Percentiles rank a stretch among this genome's conserved stretches.
Evolutionary conservation across 2,329 filamentous ascomycete genomes (phyloP).

Genomic region (Aspergillus arachidicola): DNA sequence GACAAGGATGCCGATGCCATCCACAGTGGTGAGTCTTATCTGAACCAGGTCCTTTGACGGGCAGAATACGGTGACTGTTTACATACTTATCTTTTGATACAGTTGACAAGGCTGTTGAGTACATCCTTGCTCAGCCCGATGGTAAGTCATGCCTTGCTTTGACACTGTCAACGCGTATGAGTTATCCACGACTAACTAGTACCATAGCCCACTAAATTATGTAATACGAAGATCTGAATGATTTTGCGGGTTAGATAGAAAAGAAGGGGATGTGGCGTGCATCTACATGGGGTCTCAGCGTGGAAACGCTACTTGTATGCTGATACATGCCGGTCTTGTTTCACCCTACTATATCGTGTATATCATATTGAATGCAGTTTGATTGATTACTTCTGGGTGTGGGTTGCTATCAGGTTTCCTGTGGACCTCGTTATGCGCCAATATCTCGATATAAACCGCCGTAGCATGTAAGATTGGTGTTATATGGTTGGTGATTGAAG

Average conservation of each 20-base stretch:
- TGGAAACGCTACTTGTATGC: slow-evolving; percentile 38
- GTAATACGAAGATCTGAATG: slow-evolving; percentile 30
- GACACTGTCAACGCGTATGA: background rate
- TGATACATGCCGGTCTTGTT: slow-evolving; percentile 41
- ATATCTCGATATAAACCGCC: background rate
- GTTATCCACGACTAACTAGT: slow-evolving; percentile 20
- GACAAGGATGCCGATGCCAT: slow-evolving; percentile 95
- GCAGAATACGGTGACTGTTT: background rate
- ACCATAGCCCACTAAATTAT: slow-evolving; percentile 39
- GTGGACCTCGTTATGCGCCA: background rate
- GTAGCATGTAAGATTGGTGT: background rate
- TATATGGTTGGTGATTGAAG: background rate
- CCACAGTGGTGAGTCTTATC: slow-evolving; percentile 75
- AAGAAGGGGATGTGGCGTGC: slow-evolving; percentile 34
- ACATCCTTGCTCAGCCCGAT: slow-evolving; percentile 91
- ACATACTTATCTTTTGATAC: slow-evolving; percentile 23
- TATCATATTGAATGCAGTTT: slow-evolving; percentile 45
- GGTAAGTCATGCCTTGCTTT: slow-evolving; percentile 60
- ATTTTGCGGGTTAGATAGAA: slow-evolving; percentile 37
- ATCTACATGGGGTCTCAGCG: slow-evolving; percentile 32
- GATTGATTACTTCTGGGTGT: slow-evolving; percentile 15
- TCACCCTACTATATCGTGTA: slow-evolving; percentile 44
- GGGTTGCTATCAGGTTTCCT: background rate
- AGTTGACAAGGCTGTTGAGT: slow-evolving; percentile 95
- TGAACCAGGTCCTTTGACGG: background rate